Evolutionary conservation across 2,329 filamentous ascomycete species (phyloP).

Genomic region (Ceratocystis eucalypticola): DNA sequence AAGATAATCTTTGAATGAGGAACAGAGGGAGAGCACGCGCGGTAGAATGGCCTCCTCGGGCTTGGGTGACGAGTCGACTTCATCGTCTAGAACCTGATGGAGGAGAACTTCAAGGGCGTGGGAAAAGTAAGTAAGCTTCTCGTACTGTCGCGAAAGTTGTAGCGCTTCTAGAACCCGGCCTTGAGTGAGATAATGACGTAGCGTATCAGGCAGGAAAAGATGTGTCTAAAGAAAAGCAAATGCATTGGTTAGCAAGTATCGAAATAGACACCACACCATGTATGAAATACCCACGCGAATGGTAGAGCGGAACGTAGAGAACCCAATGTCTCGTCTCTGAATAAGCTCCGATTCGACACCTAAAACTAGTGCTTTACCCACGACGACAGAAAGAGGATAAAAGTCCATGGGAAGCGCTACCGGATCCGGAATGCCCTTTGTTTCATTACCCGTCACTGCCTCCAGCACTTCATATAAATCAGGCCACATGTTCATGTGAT

Average conservation of each 20-base stretch:
- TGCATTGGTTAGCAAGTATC: not conserved
- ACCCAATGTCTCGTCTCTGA: slow-evolving; percentile 82
- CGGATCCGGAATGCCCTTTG: slow-evolving; percentile 57
- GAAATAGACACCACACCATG: not conserved
- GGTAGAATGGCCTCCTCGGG: slow-evolving; percentile 52
- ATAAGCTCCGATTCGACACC: slow-evolving; percentile 86
- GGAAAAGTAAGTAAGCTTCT: slow-evolving; percentile 77
- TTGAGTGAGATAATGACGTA: slow-evolving; percentile 63
- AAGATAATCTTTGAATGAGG: slow-evolving; percentile 71
- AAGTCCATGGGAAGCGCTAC: slow-evolving; percentile 82
- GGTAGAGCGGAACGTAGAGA: slow-evolving; percentile 77
- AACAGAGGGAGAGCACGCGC: slow-evolving; percentile 48
- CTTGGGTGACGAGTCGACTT: slow-evolving; percentile 59
- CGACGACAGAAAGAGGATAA: slow-evolving; percentile 74
- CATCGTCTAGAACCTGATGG: slow-evolving; percentile 86
- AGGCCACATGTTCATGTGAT: slow-evolving; percentile 74
- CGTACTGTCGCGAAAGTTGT: slow-evolving; percentile 70
- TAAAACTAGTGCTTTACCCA: slow-evolving; percentile 81
- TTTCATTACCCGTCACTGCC: slow-evolving; percentile 50
- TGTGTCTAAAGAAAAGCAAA: slow-evolving; percentile 49
- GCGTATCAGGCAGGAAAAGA: slow-evolving; percentile 77
- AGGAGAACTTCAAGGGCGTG: slow-evolving; percentile 86
- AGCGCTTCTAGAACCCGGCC: slow-evolving; percentile 71
- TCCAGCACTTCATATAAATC: slow-evolving; percentile 74
- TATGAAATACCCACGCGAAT: slow-evolving; percentile 54